Evolutionary conservation across 306 rosid species (phyloP).

Genomic region (Styphnolobium japonicum): DNA sequence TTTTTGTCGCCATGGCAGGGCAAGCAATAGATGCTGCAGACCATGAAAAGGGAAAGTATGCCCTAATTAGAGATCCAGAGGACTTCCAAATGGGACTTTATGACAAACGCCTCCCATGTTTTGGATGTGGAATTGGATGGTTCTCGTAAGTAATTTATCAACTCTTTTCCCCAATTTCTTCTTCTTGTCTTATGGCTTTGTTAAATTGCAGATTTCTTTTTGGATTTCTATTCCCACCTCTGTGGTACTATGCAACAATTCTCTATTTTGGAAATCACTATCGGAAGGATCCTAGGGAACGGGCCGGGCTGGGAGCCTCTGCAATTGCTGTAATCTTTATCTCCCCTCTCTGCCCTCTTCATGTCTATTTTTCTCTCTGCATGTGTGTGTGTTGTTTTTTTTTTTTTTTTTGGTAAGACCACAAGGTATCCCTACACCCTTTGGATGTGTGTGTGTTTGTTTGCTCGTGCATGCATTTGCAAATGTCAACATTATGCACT

Average conservation of each 20-base stretch:
- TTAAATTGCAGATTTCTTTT: slow-evolving; percentile 65
- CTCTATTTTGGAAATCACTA: slow-evolving; percentile 80
- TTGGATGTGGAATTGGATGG: slow-evolving; percentile 97
- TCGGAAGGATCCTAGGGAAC: slow-evolving; percentile 91
- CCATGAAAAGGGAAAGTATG: slow-evolving; percentile 62
- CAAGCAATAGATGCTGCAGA: slow-evolving; percentile 53
- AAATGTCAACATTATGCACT: slow-evolving; percentile 8
- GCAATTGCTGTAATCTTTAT: slow-evolving; percentile 76
- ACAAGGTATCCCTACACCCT: too few species aligned
- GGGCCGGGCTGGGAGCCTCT: slow-evolving; percentile 96
- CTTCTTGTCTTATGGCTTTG: slow-evolving; percentile 20
- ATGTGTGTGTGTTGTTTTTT: too few species aligned
- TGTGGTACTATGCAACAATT: slow-evolving; percentile 88
- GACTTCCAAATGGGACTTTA: slow-evolving; percentile 70
- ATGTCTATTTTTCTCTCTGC: background rate
- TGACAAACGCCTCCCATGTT: slow-evolving; percentile 89
- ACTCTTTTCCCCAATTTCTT: slow-evolving; percentile 8
- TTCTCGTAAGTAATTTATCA: slow-evolving; percentile 70
- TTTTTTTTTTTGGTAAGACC: too few species aligned
- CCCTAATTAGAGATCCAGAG: slow-evolving; percentile 68
- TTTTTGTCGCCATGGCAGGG: slow-evolving; percentile 49
- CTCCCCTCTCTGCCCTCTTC: background rate
- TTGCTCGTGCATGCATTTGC: background rate
- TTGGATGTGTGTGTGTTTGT: background rate
- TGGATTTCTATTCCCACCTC: slow-evolving; percentile 72